Percentiles rank a stretch among this genome's conserved stretches.
These are phyloP conservation scores for Yamadazyma siamensis DNA, from an alignment of 1,139 yeast species.

Conservation along the genomic window DNA sequence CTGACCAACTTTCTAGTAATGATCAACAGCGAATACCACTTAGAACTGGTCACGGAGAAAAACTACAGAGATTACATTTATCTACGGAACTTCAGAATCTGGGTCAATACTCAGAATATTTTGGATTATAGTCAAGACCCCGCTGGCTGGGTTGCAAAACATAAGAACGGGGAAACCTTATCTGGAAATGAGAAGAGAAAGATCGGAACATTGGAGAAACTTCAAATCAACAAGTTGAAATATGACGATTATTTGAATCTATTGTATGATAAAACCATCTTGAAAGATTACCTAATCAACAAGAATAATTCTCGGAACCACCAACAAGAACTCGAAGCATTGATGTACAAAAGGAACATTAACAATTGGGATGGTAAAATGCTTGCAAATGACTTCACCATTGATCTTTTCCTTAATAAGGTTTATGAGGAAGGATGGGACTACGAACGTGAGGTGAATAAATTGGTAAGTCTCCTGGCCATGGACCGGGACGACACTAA, in stretches of 20 bases:
- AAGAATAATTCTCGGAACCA: constrained; percentile 26
- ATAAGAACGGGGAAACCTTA: constrained; percentile 1
- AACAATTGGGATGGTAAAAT: constrained; percentile 6
- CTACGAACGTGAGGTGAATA: constrained; percentile 16
- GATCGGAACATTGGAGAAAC: constrained; percentile 19
- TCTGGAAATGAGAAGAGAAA: constrained; percentile 12
- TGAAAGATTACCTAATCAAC: constrained; percentile 23
- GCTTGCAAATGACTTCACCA: constrained; percentile 15
- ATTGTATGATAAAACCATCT: constrained; percentile 21
- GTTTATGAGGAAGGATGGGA: constrained; percentile 16
- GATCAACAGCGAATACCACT: constrained; percentile 29
- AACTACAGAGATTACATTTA: constrained; percentile 25
- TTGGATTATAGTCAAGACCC: constrained; percentile 27
- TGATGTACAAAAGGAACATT: constrained; percentile 7
- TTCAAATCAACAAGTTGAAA: constrained; percentile 19
- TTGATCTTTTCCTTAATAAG: constrained; percentile 27
- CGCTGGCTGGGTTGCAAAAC: constrained; percentile 17
- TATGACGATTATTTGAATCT: constrained; percentile 28
- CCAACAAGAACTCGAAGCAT: constrained; percentile 20
- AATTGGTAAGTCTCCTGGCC: constrained; percentile 8
- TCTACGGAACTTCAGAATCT: constrained; percentile 30
- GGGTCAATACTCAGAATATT: constrained; percentile 27
- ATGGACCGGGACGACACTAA: too few species aligned
- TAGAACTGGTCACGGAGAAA: constrained; percentile 21
- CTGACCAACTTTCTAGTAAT: constrained; percentile 28